Evolutionary conservation across 108 stramenopile species (phyloP), one percentile per base, ranked within the genome.

Genomic region (Bacterosira constricta): DNA sequence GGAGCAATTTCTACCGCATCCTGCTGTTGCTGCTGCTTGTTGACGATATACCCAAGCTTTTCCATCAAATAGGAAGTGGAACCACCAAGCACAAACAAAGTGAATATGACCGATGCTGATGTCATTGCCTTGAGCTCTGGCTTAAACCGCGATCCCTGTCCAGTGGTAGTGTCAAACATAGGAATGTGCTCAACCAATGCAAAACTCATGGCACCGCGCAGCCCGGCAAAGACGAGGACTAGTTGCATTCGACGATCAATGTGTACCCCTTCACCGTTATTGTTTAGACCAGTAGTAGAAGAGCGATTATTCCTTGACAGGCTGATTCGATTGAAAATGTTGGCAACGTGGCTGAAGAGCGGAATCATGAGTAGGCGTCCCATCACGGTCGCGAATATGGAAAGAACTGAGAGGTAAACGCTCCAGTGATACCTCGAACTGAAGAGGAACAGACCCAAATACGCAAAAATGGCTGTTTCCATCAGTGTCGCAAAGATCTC

Each of bases 381-480:
- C 32, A 88, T 58, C 21, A 90, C 81, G 58, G 92, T 94, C 1
- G 83, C 86, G 18, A 75, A 56, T 36, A 94, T 88, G 26, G 88
- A 82, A 66, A 96, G 68, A 9, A 86, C 11, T 3, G 84, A 77
- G 44, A 92, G 91, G 57, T 69, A 75, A 38, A 60, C 34, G 59
- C 86, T 89, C 90, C 90, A 93, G 41, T 91, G 87, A 73, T 96
- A 93, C 31, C 87, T 80, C 23, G 86, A 66, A 57, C 90, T 91
- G 54, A 94, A 94, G 29, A 96, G 66, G 60, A 96, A 96, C 3
- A 94, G 70, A 10, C 95, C 95, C 38, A 96, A 72, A 62, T 96
- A 96, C 26, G 92, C 92, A 76, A 96, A 96, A 42, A 96, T 94
- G 31, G 92, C 92, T 5, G 92, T 96, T 50, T 96, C 95, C 92